Evolutionary conservation across 345 rosid species (phyloP).

Genomic region (Gossypium turneri): DNA sequence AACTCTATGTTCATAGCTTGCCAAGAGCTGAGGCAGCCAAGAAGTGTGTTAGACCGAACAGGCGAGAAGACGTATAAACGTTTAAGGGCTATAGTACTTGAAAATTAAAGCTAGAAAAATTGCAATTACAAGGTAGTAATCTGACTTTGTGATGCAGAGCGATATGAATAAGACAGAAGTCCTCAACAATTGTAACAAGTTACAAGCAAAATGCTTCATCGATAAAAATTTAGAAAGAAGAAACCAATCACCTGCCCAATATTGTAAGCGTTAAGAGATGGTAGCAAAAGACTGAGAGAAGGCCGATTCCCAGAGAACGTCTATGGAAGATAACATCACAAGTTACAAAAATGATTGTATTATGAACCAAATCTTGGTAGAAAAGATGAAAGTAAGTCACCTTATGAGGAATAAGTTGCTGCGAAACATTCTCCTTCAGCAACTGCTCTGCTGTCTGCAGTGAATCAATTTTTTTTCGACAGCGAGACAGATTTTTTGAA

Average conservation of each 20-base stretch:
- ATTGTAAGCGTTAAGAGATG: slow-evolving; percentile 66
- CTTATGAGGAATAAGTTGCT: slow-evolving; percentile 89
- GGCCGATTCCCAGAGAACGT: slow-evolving; percentile 89
- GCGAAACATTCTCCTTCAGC: slow-evolving; percentile 66
- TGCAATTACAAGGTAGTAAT: background rate
- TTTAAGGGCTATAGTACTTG: background rate
- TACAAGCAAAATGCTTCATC: background rate
- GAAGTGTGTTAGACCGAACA: background rate
- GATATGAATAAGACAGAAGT: background rate
- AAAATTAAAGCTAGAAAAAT: background rate
- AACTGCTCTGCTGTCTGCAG: slow-evolving; percentile 78
- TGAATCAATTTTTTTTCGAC: slow-evolving; percentile 7
- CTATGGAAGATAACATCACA: slow-evolving; percentile 33
- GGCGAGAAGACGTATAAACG: background rate
- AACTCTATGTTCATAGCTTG: slow-evolving; percentile 91
- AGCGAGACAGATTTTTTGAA: background rate
- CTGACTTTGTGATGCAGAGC: background rate
- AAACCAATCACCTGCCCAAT: slow-evolving; percentile 69
- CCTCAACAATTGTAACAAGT: background rate
- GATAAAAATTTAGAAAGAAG: slow-evolving; percentile 7
- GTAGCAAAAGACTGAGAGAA: slow-evolving; percentile 88
- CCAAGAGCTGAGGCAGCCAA: slow-evolving; percentile 55
- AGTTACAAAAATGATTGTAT: slow-evolving; percentile 6
- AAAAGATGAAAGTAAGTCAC: slow-evolving; percentile 33
- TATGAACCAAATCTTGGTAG: background rate